phyloP scores from a whole-genome alignment of 257 asterid genomes.

The Nicotiana attenuata region DNA sequence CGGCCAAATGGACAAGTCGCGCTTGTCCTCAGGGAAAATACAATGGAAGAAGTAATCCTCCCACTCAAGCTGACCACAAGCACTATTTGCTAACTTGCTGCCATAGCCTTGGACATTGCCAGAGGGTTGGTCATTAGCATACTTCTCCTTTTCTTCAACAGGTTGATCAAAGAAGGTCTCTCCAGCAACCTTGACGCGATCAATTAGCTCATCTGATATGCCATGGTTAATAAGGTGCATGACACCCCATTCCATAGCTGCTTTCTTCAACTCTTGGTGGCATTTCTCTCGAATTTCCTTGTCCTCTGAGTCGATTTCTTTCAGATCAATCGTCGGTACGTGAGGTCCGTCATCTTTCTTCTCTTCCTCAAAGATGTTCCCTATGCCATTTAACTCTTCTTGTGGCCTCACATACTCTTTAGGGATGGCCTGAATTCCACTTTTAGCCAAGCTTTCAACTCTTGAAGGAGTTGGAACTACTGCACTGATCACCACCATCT shows the following conservation, averaged over 20 bases:
- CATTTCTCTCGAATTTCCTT: slow-evolving; percentile 33
- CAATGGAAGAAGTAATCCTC: slow-evolving; percentile 84
- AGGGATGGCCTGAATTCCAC: slow-evolving; percentile 59
- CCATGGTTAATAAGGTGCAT: slow-evolving; percentile 90
- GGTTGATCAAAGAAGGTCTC: slow-evolving; percentile 52
- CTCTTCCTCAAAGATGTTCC: slow-evolving; percentile 60
- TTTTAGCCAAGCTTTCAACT: slow-evolving; percentile 59
- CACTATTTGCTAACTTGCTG: slow-evolving; percentile 73
- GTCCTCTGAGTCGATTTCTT: slow-evolving; percentile 37
- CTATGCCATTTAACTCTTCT: slow-evolving; percentile 57
- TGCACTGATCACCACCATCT: slow-evolving; percentile 11
- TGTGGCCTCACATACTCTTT: slow-evolving; percentile 66
- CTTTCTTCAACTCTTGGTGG: slow-evolving; percentile 48
- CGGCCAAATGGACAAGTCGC: slow-evolving; percentile 73
- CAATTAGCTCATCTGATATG: slow-evolving; percentile 33
- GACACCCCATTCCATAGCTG: slow-evolving; percentile 92
- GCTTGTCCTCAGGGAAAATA: slow-evolving; percentile 50
- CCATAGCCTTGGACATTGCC: slow-evolving; percentile 92
- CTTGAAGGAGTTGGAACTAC: slow-evolving; percentile 19
- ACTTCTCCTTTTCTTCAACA: slow-evolving; percentile 83
- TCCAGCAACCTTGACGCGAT: slow-evolving; percentile 58
- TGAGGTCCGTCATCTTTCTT: slow-evolving; percentile 48
- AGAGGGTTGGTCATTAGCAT: slow-evolving; percentile 65
- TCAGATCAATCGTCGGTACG: slow-evolving; percentile 51
- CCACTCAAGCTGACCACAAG: slow-evolving; percentile 82